Base-by-base conservation (phyloP, 495 filamentous ascomycete genomes). In the Stereocaulon alpinum region DNA sequence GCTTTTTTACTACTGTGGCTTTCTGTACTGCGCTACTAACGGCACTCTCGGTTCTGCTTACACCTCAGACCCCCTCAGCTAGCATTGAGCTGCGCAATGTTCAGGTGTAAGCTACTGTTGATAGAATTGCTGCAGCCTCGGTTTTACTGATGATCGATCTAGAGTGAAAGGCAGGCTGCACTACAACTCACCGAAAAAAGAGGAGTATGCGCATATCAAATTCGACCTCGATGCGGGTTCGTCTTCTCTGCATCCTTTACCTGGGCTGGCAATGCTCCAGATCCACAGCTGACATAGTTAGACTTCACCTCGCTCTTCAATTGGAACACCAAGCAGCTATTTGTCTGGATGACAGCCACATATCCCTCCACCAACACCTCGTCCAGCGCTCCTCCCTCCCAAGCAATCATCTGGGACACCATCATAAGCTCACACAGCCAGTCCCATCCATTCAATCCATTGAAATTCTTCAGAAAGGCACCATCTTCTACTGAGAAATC, bases 241-340 rank as follows among this genome's bases (percentile, higher is more conserved):
- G 66, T 63, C 9, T 44, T 41, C 44, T 48, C 49, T 27, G 4
- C 42, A 12, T 27, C 22, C 17, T 24, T 14, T 20, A 14, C 4
- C 6, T 10, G 9, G 9, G 32, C 3, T 18, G 18, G 40, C 27
- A n/a, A n/a, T 11, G 11, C 14, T n/a, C 14, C 7, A 6, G 12
- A n/a, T 18, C 12, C 34, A 6, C 2, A 20, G 40, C 30, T 67
- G 18, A 62, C 11, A 11, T 48, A n/a, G 40, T 45, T 48, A 82
- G 92, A 98, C 74, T 81, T 98, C 54, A 82, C 83, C 58, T 85
- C 86, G 30, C 85, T 99, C 67, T 96, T 96, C 83, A 95, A 87
- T 73, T 99, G 94, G 94, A 99, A 99, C 77, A 99, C 93, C n/a
- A 99, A 99, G 73, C 90, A 96, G 73, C 73, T 97, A 65, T 99